phyloP scores from a whole-genome alignment of 2,329 filamentous ascomycete species.

The Botryotinia calthae region DNA sequence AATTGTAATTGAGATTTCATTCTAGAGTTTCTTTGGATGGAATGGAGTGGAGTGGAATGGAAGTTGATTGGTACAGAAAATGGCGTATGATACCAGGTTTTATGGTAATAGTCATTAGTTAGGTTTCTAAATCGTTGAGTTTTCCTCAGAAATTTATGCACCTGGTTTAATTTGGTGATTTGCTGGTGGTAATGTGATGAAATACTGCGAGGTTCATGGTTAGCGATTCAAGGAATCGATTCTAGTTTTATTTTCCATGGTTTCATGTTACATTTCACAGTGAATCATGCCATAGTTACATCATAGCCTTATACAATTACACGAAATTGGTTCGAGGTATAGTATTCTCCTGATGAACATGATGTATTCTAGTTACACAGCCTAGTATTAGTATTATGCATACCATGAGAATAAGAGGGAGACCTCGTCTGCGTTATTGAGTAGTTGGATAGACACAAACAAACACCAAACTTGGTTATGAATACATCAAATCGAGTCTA shows the following conservation, averaged over 20 bases:
- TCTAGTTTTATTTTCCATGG: background rate
- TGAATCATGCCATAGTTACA: background rate
- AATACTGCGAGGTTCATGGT: background rate
- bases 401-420: background rate
- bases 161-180: background rate
- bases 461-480: background rate
- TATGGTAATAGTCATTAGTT: background rate
- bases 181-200: background rate
- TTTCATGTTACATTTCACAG: background rate
- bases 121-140: background rate
- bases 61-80: background rate
- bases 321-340: too few species aligned
- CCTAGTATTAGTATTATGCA: background rate
- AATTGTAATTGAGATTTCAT: background rate
- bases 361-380: background rate
- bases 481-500: rapidly evolving
- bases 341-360: background rate
- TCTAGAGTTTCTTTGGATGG: background rate
- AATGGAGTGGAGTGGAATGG: background rate
- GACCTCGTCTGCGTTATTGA: background rate
- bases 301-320: background rate
- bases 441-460: background rate
- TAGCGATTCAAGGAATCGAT: background rate
- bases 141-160: background rate
- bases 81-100: background rate